phyloP scores from a whole-genome alignment of 1,284 basidiomycete genomes.

The Pascua sp. region DNA sequence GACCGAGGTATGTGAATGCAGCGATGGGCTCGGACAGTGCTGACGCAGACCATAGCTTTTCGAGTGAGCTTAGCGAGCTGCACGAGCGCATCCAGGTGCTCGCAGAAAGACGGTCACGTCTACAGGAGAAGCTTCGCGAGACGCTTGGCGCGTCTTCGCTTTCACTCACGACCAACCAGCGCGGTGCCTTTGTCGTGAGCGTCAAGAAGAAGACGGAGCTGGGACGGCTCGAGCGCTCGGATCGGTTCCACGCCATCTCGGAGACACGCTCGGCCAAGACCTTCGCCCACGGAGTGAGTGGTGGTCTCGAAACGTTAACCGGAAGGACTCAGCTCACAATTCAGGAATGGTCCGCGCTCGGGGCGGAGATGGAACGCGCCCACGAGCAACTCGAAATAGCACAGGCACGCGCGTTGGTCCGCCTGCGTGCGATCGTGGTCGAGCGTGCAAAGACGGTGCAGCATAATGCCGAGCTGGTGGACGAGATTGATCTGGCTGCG shows the following conservation, averaged over 20 bases:
- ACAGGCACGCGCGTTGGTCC: conserved; percentile 69
- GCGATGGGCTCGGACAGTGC: background rate
- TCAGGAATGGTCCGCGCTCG: conserved; percentile 65
- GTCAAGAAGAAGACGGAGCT: conserved; percentile 55
- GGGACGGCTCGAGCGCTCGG: conserved; percentile 36
- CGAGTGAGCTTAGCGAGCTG: conserved; percentile 56
- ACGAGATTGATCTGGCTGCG: conserved; percentile 82
- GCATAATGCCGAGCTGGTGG: conserved; percentile 72
- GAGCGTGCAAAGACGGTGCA: conserved; percentile 59
- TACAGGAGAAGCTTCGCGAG: conserved; percentile 33
- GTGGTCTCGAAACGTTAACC: conserved; percentile 26
- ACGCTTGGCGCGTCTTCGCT: conserved; percentile 55
- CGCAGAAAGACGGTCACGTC: conserved; percentile 19
- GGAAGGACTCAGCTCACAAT: background rate
- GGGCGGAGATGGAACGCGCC: conserved; percentile 61
- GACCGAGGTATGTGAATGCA: conserved; percentile 59
- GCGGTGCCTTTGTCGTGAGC: conserved; percentile 12
- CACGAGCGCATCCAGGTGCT: conserved; percentile 50
- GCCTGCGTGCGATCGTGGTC: conserved; percentile 66
- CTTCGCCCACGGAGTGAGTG: conserved; percentile 67
- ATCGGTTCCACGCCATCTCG: conserved; percentile 25
- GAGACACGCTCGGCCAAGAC: conserved; percentile 48
- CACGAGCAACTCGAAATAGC: conserved; percentile 57
- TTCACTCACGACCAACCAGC: conserved; percentile 1
- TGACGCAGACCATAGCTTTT: conserved; percentile 58